Percentiles rank a stretch among this genome's conserved stretches.
These are phyloP conservation scores for Terfezia claveryi DNA, from an alignment of 495 filamentous ascomycete genomes.

Conservation along the genomic window DNA sequence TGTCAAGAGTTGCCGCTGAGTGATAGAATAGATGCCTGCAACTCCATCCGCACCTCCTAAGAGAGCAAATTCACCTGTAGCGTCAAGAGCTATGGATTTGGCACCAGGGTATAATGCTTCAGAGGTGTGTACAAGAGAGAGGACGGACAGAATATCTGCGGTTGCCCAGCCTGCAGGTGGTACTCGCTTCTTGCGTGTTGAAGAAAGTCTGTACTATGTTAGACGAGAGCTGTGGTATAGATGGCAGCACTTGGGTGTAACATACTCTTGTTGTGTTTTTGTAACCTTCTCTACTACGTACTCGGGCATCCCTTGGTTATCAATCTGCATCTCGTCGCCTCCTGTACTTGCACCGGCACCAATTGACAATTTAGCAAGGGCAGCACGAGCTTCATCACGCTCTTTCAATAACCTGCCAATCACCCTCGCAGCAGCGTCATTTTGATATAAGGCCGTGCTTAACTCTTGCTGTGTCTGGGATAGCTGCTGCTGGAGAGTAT, in stretches of 20 bases:
- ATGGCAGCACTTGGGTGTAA: neutral
- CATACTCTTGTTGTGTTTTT: conserved; percentile 27
- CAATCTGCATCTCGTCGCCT: conserved; percentile 78
- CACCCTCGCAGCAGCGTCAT: conserved; percentile 84
- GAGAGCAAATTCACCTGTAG: conserved; percentile 44
- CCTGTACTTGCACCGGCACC: conserved; percentile 29
- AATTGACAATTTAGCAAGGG: conserved; percentile 66
- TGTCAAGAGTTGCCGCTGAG: conserved; percentile 44
- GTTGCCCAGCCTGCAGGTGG: conserved; percentile 71
- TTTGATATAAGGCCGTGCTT: conserved; percentile 77
- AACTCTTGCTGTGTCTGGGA: conserved; percentile 82
- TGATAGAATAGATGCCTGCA: conserved; percentile 57
- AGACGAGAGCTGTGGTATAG: neutral
- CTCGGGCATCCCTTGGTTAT: conserved; percentile 45
- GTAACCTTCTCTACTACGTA: conserved; percentile 40
- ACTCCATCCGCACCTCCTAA: conserved; percentile 58
- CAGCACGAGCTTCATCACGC: conserved; percentile 78
- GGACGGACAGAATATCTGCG: conserved; percentile 44
- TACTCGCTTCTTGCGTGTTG: conserved; percentile 65
- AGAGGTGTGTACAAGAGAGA: conserved; percentile 36
- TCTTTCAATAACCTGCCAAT: conserved; percentile 75
- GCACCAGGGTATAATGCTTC: conserved; percentile 42
- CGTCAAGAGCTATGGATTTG: conserved; percentile 43
- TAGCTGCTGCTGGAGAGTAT: conserved; percentile 68
- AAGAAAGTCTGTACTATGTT: conserved; percentile 41